Evolutionary conservation across 2,329 filamentous ascomycete species (phyloP).

Genomic region (Didymella arachidicola): DNA sequence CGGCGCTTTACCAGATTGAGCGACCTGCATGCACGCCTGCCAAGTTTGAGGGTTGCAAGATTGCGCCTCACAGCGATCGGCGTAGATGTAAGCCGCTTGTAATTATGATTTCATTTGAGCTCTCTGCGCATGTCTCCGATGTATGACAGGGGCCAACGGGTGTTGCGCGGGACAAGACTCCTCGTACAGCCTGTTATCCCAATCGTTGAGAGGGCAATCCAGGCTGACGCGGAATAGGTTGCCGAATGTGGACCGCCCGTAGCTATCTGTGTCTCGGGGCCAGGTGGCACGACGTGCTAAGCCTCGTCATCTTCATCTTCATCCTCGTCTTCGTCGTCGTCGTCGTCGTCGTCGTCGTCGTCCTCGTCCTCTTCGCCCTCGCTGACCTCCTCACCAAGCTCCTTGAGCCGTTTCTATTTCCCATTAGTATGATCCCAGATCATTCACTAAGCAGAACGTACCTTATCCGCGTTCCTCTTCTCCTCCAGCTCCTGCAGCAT

Average conservation of each 20-base stretch:
- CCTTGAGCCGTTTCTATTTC: slow-evolving; percentile 56
- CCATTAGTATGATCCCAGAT: slow-evolving; percentile 22
- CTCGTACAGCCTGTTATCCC: not conserved
- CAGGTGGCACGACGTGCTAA: not conserved
- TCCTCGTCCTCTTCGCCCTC: slow-evolving; percentile 53
- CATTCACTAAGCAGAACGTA: slow-evolving; percentile 11
- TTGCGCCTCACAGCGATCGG: not conserved
- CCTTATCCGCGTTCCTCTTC: slow-evolving; percentile 53
- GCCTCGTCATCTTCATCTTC: not conserved
- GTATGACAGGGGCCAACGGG: too few relatives aligned
- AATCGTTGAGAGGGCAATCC: not conserved
- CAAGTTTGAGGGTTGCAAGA: not conserved
- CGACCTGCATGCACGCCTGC: not conserved
- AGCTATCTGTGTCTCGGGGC: not conserved
- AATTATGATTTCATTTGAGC: not conserved
- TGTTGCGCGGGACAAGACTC: too few relatives aligned
- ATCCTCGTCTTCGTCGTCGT: slow-evolving; percentile 31
- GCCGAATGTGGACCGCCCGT: not conserved
- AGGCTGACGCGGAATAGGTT: not conserved
- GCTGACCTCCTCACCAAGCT: slow-evolving; percentile 54
- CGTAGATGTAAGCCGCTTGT: not conserved
- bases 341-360: slow-evolving; percentile 39
- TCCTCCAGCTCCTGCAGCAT: slow-evolving; percentile 58
- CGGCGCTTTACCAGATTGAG: not conserved
- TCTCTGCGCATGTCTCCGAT: too few relatives aligned